Conservation (phyloP, 257 asterid species). For the Solanum peruvianum region DNA sequence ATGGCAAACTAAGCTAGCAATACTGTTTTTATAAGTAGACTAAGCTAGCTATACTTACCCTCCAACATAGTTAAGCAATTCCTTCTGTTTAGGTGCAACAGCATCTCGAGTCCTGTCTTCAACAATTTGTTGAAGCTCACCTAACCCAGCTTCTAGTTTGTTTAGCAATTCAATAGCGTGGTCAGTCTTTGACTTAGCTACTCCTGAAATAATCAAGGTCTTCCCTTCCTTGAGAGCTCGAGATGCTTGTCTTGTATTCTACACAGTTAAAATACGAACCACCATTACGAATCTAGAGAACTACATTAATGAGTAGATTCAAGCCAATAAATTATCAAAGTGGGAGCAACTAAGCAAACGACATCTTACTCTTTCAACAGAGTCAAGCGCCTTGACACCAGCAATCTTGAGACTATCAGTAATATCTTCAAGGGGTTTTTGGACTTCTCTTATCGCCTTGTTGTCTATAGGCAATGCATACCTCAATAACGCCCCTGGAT, state of each 20-base stretch:
- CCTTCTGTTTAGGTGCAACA: conserved; percentile 87
- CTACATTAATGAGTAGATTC: neutral
- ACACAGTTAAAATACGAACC: conserved; percentile 10
- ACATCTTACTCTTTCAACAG: conserved; percentile 77
- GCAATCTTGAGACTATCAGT: conserved; percentile 84
- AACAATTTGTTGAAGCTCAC: conserved; percentile 57
- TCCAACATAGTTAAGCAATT: conserved; percentile 89
- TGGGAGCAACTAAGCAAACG: neutral
- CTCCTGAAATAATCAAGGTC: conserved; percentile 63
- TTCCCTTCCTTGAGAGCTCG: conserved; percentile 72
- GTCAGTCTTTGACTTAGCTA: conserved; percentile 75
- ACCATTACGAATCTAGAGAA: neutral
- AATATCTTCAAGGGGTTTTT: conserved; percentile 95
- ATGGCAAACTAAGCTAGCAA: neutral
- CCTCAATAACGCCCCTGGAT: conserved; percentile 86
- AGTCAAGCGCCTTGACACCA: conserved; percentile 76
- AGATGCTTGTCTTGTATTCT: conserved; percentile 87
- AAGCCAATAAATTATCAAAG: neutral
- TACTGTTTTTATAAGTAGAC: neutral
- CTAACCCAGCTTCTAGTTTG: conserved; percentile 80
- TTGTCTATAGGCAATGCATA: conserved; percentile 87
- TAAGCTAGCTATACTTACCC: conserved; percentile 45
- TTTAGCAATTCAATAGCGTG: conserved; percentile 69
- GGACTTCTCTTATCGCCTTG: conserved; percentile 94
- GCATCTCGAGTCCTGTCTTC: conserved; percentile 75